Base-by-base conservation (phyloP, 1,139 yeast genomes). In the Nadsonia commutata region DNA sequence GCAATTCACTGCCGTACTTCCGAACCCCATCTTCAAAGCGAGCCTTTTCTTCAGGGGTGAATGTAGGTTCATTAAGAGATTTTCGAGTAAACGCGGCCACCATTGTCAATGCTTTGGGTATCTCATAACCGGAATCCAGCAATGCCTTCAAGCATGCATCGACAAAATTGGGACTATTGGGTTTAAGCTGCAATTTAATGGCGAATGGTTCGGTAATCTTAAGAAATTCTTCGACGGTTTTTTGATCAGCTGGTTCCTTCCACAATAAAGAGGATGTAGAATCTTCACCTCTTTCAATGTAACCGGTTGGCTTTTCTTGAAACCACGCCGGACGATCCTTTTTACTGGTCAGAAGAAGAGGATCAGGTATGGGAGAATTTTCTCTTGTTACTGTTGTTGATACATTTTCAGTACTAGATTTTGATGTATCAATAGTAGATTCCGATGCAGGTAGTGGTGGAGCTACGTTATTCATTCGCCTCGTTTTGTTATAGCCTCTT, bases 251-350 rank as follows among this genome's bases (percentile, higher is more conserved):
- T 0, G 59, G 67, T 36, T 69, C 64, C 51, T 70, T 71, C 95
- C 96, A 90, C 53, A 80, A 62, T 18, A 83, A 60, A 0, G 78
- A 71, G 18, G 76, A 70, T 0, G 95, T 83, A 22, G 71, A 76
- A 52, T 79, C 86, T 1, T 72, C 76, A 1, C 97, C 98, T 54
- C 98, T 70, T 52, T 85, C 94, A n/a, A 80, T 64, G 55, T 81
- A 84, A 0, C 95, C 94, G 45, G 69, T 67, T 0, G 95, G 95
- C 49, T 80, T 65, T 3, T 79, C 82, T 54, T 80, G 88, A 37
- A 83, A 62, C 94, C 94, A 84, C 0, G 71, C 71, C 0, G 88
- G 88, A 46, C 68, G 74, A 0, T 76, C 75, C 45, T 64, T 58
- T 50, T 47, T 77, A n/a, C 48, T 46, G 11, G 46, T 37, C 16